These are phyloP conservation scores for Dichotomocladium elegans DNA, from an alignment of 371 early-diverging fungal genomes.

Conservation along the genomic window DNA sequence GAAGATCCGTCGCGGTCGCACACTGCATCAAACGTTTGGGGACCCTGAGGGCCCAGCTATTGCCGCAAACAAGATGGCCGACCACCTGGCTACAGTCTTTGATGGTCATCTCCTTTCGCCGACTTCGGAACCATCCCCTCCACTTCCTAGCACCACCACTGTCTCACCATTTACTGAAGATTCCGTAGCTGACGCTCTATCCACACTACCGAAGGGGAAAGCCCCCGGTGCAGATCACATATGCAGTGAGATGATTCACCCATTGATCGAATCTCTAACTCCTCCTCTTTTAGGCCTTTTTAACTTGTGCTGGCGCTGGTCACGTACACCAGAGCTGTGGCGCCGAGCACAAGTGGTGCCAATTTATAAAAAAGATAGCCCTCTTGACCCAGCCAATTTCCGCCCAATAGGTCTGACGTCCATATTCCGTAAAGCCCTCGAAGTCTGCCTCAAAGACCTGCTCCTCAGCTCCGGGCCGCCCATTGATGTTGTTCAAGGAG, in stretches of 20 bases:
- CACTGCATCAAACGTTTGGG: not conserved
- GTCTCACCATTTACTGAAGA: not conserved
- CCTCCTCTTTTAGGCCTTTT: slow-evolving; percentile 3
- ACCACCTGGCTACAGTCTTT: not conserved
- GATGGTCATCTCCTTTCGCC: not conserved
- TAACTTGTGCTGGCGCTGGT: slow-evolving; percentile 8
- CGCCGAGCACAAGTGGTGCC: too few relatives aligned
- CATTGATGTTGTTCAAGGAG: slow-evolving; percentile 26
- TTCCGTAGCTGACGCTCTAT: not conserved
- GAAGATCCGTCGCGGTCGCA: not conserved
- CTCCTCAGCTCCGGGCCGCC: not conserved
- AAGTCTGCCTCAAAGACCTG: slow-evolving; percentile 2
- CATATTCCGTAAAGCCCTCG: slow-evolving; percentile 9
- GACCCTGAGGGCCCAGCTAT: slow-evolving; percentile 6
- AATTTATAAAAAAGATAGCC: slow-evolving; percentile 9
- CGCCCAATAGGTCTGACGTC: slow-evolving; percentile 19
- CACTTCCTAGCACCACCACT: not conserved
- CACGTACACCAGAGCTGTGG: not conserved
- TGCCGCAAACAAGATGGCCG: not conserved
- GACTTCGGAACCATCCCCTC: too few relatives aligned
- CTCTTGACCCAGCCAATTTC: slow-evolving; percentile 11
- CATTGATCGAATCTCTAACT: not conserved
- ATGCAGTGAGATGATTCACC: slow-evolving; percentile 8
- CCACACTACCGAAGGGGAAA: slow-evolving; percentile 1
- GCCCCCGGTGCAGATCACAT: not conserved